A percentile compares a stretch with the other conserved stretches of the same genome.
phyloP scores from a whole-genome alignment of 2,329 filamentous ascomycete species.

The Penicillium paneum region DNA sequence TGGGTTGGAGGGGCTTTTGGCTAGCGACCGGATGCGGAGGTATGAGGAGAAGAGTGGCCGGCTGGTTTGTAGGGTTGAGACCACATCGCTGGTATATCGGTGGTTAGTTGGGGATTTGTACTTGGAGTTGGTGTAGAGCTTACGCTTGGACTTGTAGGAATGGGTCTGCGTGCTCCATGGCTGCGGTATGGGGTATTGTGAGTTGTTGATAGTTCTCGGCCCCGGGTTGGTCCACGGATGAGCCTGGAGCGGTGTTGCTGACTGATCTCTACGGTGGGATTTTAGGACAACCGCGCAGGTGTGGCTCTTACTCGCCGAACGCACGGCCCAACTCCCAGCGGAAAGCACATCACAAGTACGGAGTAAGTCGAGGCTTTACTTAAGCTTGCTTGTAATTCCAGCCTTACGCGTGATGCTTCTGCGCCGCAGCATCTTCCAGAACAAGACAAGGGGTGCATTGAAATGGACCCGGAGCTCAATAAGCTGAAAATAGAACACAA shows the following conservation, averaged over 20 bases:
- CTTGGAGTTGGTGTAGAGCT: conserved; percentile 10
- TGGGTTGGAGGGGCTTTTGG: conserved; percentile 67
- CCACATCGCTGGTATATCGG: conserved; percentile 67
- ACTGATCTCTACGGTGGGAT: not conserved
- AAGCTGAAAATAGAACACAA: too few species aligned
- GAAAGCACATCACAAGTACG: too few species aligned
- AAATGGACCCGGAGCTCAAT: too few species aligned
- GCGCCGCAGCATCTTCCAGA: too few species aligned
- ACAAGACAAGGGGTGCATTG: too few species aligned
- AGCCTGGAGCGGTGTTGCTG: not conserved
- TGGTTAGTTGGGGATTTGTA: conserved; percentile 10
- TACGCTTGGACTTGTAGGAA: conserved; percentile 51
- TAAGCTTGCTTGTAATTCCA: too few species aligned
- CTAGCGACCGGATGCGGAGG: conserved; percentile 87
- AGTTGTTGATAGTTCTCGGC: conserved; percentile 8
- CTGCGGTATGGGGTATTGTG: conserved; percentile 8
- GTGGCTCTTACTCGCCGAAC: not conserved
- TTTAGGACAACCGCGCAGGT: not conserved
- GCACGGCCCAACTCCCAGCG: too few species aligned
- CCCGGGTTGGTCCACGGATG: not conserved
- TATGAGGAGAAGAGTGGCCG: conserved; percentile 91
- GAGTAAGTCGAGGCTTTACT: too few species aligned
- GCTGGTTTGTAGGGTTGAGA: conserved; percentile 73
- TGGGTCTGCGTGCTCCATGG: conserved; percentile 42
- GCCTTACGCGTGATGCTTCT: too few species aligned